Evolutionary conservation across 2,329 filamentous ascomycete genomes (phyloP), one percentile per base, ranked within the genome.

Genomic region (Colletotrichum cuscutae): DNA sequence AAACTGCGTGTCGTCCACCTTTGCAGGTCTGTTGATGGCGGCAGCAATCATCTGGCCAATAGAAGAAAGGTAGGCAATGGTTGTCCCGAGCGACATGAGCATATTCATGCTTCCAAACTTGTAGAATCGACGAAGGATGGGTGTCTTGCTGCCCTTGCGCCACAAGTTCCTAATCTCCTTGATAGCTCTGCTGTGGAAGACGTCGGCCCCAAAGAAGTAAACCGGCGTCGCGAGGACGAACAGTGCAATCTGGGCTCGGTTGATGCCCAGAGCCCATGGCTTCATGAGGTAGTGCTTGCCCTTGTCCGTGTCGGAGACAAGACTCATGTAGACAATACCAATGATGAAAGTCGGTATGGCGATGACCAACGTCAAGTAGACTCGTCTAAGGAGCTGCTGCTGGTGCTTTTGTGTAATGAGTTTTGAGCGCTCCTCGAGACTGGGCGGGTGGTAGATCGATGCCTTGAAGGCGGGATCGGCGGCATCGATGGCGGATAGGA

Each of bases 101-200:
- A 97, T 93, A 79, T 97, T 97, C 95, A 98, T 98, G 84, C 95
- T 98, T 9, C 95, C 95, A 78, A 98, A 98, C n/a, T 93, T 91
- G 81, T 95, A 95, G 78, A 98, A 95, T 15, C 95, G 88, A 76
- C 92, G 89, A 19, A 94, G 77, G 4, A 97, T 80, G 0, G 94
- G 93, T 1, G 92, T 92, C 49, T 88, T 90, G 79, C 94, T 97
- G 32, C 91, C 89, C 2, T 85, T 90, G 26, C 93, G 89, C 95
- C 95, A 98, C 75, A 98, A 86, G 0, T 91, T 88, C 73, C 87
- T 87, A 13, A 98, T 84, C 77, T 98, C 95, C 80, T 95, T 97
- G 76, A 95, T 80, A 0, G 94, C 93, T 53, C 94, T 89, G 13
- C 87, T 82, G 79, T 98, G 96, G 81, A 98, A 98, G 2, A 95